phyloP scores from a whole-genome alignment of 306 rosid genomes.

The Quercus dentata region DNA sequence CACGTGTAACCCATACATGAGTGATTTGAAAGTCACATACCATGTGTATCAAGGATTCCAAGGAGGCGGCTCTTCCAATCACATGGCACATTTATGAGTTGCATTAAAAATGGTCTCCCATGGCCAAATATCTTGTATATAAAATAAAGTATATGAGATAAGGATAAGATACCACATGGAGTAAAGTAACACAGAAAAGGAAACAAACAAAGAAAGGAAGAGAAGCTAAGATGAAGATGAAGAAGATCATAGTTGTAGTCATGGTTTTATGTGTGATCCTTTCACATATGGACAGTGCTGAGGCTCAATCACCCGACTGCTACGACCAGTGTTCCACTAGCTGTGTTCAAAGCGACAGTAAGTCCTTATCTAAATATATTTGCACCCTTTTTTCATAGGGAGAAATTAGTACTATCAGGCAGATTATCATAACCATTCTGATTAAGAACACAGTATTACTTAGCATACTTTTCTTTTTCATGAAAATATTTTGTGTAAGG shows the following conservation, averaged over 20 bases:
- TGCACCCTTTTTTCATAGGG: neutral
- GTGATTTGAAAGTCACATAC: too few species aligned
- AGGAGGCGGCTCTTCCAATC: too few species aligned
- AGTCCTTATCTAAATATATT: neutral
- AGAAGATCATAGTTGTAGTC: slow-evolving; percentile 13
- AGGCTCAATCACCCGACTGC: slow-evolving; percentile 31
- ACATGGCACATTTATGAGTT: too few species aligned
- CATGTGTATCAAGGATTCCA: too few species aligned
- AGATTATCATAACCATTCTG: too few species aligned
- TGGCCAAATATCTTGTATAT: too few species aligned
- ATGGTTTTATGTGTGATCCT: slow-evolving; percentile 33
- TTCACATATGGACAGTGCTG: slow-evolving; percentile 25
- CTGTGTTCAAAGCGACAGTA: slow-evolving; percentile 48
- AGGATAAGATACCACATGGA: neutral
- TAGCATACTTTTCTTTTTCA: too few species aligned
- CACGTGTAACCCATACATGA: too few species aligned
- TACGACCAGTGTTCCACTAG: slow-evolving; percentile 46
- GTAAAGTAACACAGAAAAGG: neutral
- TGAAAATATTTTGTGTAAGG: too few species aligned
- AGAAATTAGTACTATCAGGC: too few species aligned
- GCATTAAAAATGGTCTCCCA: too few species aligned
- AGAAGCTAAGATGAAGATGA: slow-evolving; percentile 8
- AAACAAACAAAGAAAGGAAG: neutral
- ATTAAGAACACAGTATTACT: too few species aligned
- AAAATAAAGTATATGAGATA: neutral